Percentiles rank a stretch among this genome's conserved stretches.
These are phyloP conservation scores for Fusarium coicis DNA, from an alignment of 2,329 filamentous ascomycete species.

Conservation along the genomic window DNA sequence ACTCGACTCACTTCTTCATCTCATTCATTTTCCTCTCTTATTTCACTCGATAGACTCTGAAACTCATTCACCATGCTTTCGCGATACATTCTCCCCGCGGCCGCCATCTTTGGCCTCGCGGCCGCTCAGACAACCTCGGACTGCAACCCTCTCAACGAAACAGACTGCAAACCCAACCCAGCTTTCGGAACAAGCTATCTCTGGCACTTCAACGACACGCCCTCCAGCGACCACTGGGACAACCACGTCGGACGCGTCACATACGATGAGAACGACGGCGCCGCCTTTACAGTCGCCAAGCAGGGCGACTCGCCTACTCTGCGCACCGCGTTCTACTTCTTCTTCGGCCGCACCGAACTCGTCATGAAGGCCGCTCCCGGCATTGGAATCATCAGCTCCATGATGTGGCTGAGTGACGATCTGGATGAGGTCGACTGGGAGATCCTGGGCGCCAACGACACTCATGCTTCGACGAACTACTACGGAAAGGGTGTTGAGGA, in stretches of 20 bases:
- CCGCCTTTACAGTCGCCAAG: conserved; percentile 76
- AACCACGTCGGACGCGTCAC: conserved; percentile 70
- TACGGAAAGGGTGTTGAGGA: conserved; percentile 79
- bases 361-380: conserved; percentile 81
- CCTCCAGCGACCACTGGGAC: conserved; percentile 71
- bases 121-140: conserved; percentile 79
- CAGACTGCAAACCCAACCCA: conserved; percentile 74
- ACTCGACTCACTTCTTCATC: conserved; percentile 9
- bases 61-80: conserved; percentile 40
- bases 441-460: conserved; percentile 75
- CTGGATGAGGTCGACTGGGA: conserved; percentile 92
- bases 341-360: conserved; percentile 84
- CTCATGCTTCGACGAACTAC: conserved; percentile 76
- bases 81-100: conserved; percentile 46
- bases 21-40: not conserved
- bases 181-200: conserved; percentile 74
- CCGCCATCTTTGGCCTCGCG: conserved; percentile 58
- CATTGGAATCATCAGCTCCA: conserved; percentile 80
- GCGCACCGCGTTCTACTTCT: conserved; percentile 83
- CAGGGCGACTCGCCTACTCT: conserved; percentile 82
- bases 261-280: conserved; percentile 71
- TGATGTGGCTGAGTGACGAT: conserved; percentile 86
- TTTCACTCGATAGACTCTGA: conserved; percentile 9
- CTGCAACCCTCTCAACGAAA: conserved; percentile 80
- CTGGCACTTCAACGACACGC: conserved; percentile 73